phyloP scores from a whole-genome alignment of 495 filamentous ascomycete species.

The Melanomma pulvis-pyrius region DNA sequence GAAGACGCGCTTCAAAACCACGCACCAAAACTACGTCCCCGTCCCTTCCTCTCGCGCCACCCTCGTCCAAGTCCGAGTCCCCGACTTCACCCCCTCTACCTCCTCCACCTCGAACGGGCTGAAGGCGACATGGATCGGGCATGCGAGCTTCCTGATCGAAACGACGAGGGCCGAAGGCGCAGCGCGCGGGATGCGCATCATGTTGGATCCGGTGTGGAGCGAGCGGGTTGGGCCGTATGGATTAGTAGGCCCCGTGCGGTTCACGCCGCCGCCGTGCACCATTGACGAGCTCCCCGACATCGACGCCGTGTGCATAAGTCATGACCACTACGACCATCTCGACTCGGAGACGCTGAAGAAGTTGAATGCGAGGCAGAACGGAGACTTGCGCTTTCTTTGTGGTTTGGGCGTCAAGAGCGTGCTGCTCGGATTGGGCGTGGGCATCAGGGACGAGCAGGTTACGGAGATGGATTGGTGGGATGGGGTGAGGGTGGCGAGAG shows the following conservation, averaged over 20 bases:
- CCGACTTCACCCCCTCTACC: conserved; percentile 41
- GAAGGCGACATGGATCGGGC: conserved; percentile 58
- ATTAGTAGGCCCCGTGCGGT: conserved; percentile 54
- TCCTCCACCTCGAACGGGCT: conserved; percentile 36
- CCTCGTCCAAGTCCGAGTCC: conserved; percentile 43
- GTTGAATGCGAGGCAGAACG: conserved; percentile 42
- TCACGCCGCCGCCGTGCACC: conserved; percentile 54
- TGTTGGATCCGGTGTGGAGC: conserved; percentile 61
- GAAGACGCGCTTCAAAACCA: conserved; percentile 33
- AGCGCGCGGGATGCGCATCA: conserved; percentile 44
- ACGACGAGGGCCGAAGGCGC: conserved; percentile 36
- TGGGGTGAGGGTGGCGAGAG: conserved; percentile 38
- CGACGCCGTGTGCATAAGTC: conserved; percentile 54
- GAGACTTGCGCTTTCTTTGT: conserved; percentile 50
- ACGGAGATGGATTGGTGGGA: conserved; percentile 60
- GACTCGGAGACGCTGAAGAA: conserved; percentile 49
- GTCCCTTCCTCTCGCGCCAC: conserved; percentile 41
- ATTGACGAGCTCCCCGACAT: conserved; percentile 53
- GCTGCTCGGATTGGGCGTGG: conserved; percentile 45
- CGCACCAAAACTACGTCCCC: conserved; percentile 44
- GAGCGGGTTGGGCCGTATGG: conserved; percentile 52
- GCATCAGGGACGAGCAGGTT: conserved; percentile 48
- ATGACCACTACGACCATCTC: conserved; percentile 60
- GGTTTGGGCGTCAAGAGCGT: conserved; percentile 47
- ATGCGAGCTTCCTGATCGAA: conserved; percentile 56